Conservation (phyloP, 805 yeast species). For the Monosporozyma unispora region DNA sequence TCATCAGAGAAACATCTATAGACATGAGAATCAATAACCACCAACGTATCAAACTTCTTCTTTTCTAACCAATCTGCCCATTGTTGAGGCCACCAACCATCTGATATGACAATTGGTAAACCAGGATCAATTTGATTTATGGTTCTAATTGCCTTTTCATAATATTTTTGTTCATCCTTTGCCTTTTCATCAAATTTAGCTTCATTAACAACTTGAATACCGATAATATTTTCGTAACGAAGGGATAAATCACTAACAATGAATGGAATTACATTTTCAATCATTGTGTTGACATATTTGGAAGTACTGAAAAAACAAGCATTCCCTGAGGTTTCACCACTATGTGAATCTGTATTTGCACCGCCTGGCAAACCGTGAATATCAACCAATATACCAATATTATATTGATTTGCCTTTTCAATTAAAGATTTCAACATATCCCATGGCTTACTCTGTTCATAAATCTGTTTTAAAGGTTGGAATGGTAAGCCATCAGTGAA, state of each 20-base stretch:
- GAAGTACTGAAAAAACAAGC: slow-evolving; percentile 34
- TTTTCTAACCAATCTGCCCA: slow-evolving; percentile 58
- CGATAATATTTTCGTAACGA: slow-evolving; percentile 59
- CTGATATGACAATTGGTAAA: slow-evolving; percentile 75
- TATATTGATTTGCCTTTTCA: slow-evolving; percentile 47
- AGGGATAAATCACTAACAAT: slow-evolving; percentile 50
- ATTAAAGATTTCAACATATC: slow-evolving; percentile 44
- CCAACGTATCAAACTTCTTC: slow-evolving; percentile 39
- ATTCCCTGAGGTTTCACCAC: slow-evolving; percentile 46
- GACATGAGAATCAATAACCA: slow-evolving; percentile 75
- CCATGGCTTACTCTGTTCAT: slow-evolving; percentile 61
- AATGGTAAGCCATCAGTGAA: slow-evolving; percentile 54
- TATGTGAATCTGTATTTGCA: slow-evolving; percentile 78
- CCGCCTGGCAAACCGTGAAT: slow-evolving; percentile 89
- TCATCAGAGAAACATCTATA: slow-evolving; percentile 77
- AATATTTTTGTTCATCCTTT: slow-evolving; percentile 48
- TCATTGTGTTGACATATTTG: slow-evolving; percentile 34
- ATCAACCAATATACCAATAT: slow-evolving; percentile 73
- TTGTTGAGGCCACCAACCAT: slow-evolving; percentile 86
- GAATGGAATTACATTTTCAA: slow-evolving; percentile 45
- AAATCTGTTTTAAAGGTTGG: slow-evolving; percentile 44
- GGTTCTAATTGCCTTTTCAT: slow-evolving; percentile 50
- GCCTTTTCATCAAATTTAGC: slow-evolving; percentile 54
- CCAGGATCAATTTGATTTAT: slow-evolving; percentile 47
- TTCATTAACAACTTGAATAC: slow-evolving; percentile 81